Conservation (phyloP, 257 asterid species). For the Datura wrightii region DNA sequence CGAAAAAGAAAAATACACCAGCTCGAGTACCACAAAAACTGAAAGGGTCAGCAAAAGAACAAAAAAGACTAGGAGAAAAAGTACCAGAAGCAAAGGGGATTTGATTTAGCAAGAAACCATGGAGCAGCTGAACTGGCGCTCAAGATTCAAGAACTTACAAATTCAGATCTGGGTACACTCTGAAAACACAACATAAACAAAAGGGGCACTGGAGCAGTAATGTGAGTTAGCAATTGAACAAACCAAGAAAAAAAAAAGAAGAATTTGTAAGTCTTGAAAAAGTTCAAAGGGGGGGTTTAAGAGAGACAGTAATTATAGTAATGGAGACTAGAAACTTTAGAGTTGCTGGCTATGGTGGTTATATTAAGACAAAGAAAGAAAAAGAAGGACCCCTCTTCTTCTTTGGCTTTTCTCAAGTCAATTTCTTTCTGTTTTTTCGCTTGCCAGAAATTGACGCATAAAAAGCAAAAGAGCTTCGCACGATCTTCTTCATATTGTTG, state of each 20-base stretch:
- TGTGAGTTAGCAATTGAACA: neutral
- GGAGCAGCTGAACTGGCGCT: neutral
- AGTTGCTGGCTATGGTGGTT: conserved; percentile 21
- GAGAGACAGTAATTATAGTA: conserved; percentile 8
- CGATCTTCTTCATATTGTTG: neutral
- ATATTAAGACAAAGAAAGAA: neutral
- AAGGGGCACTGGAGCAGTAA: neutral
- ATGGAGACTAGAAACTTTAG: neutral
- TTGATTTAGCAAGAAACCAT: neutral
- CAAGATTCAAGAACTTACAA: neutral
- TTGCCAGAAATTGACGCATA: neutral
- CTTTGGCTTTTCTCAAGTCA: neutral
- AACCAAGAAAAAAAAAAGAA: neutral
- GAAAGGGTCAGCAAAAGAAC: neutral
- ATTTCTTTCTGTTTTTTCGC: neutral
- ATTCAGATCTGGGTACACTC: conserved; percentile 17
- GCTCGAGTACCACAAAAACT: neutral
- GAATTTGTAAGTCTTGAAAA: neutral
- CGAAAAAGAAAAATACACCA: neutral
- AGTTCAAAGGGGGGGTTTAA: neutral
- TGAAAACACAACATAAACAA: neutral
- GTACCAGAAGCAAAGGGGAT: conserved; percentile 3
- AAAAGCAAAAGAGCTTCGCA: neutral
- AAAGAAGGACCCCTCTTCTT: neutral
- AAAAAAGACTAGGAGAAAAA: neutral